A percentile compares a stretch with the other conserved stretches of the same genome.
These are phyloP conservation scores for Globisporangium nodosum DNA, from an alignment of 352 stramenopile genomes.

Conservation along the genomic window DNA sequence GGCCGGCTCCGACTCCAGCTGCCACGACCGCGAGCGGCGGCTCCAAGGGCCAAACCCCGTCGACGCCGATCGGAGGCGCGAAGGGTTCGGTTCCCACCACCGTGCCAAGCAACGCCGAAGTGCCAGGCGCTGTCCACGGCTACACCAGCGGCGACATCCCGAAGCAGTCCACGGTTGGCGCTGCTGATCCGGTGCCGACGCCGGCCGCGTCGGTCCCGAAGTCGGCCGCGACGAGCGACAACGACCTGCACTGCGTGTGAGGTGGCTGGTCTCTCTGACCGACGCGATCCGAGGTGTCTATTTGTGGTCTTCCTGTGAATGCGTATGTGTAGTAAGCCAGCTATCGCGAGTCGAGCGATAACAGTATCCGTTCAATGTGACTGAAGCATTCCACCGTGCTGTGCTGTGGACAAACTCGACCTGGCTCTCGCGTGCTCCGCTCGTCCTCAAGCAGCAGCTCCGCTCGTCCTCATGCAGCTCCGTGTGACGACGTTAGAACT, in stretches of 20 bases:
- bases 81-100: conserved; percentile 4
- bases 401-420: too few species aligned
- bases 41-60: background rate
- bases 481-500: too few species aligned
- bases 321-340: too few species aligned
- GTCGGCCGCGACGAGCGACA: conserved; percentile 3
- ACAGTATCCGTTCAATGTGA: too few species aligned
- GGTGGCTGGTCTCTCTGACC: background rate
- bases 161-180: conserved; percentile 1
- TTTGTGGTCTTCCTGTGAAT: background rate
- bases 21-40: background rate
- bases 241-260: conserved; percentile 14
- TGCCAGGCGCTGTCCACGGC: conserved; percentile 12
- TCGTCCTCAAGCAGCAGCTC: too few species aligned
- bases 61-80: background rate
- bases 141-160: conserved; percentile 6
- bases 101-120: conserved; percentile 1
- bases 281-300: background rate
- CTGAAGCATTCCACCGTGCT: too few species aligned
- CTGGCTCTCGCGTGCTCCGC: too few species aligned
- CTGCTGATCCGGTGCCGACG: conserved; percentile 5
- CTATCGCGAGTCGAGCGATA: too few species aligned
- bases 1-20: conserved; percentile 2
- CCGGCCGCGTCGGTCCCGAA: conserved; percentile 8
- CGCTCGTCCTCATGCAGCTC: too few species aligned